Evolutionary conservation across 2,329 filamentous ascomycete species (phyloP), one percentile per base, ranked within the genome.

Genomic region (Colletotrichum scovillei): DNA sequence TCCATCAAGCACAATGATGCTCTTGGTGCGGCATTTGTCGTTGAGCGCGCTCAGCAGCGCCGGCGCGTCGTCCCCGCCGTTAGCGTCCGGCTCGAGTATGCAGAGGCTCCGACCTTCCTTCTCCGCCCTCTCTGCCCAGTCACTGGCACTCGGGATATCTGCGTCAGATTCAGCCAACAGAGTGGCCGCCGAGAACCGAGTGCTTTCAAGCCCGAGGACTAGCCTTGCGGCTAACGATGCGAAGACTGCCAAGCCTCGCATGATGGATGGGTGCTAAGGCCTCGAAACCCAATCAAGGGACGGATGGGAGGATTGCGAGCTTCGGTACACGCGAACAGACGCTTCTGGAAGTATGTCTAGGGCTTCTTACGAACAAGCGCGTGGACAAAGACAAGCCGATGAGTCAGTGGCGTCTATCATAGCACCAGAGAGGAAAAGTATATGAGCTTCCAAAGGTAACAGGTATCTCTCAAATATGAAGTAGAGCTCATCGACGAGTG

Each of bases 81-180:
- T 16, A 19, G 38, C 26, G 22, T 76, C 28, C 1, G 81, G 80
- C 38, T 78, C 22, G 49, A 84, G 55, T 57, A 81, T 72, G 76
- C 80, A 79, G 30, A 82, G 67, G 53, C 78, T 72, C 46, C 78
- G 78, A 8, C 73, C 69, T 64, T 79, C 81, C 72, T 85, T 63
- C 11, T 42, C 60, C 81, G 30, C 85, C 85, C 85, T 87, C 86
- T 63, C 58, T 5, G 9, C 55, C 74, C 74, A 75, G 14, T 62
- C 69, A 1, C 24, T 30, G 1, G 26, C 28, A 52, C 57, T 70
- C 14, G 56, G 67, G 3, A 49, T 30, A 7, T 52, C 32, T 19
- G 46, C 26, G 11, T 30, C 35, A 1, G 56, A 53, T 19, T n/a
- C 58, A 12, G 24, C 9, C 4, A 49, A 32, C 46, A 49, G 16